Evolutionary conservation across 306 rosid species (phyloP).

Genomic region (Alnus rubra): DNA sequence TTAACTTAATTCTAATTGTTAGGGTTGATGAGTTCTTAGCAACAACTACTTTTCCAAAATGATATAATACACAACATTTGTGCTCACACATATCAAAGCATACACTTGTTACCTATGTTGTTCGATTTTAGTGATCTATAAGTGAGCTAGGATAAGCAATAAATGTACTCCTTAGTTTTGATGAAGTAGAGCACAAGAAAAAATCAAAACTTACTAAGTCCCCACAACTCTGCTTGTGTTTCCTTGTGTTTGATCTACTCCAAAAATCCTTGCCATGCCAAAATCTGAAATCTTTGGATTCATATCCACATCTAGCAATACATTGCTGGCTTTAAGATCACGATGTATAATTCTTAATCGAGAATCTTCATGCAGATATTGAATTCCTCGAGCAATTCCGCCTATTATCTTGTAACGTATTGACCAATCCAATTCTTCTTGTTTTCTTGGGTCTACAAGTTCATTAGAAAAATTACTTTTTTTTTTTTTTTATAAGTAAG

Average conservation of each 20-base stretch:
- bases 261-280: slow-evolving; percentile 33
- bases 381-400: slow-evolving; percentile 32
- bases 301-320: slow-evolving; percentile 33
- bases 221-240: slow-evolving; percentile 19
- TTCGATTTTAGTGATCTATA: not conserved
- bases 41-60: not conserved
- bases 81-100: too few relatives aligned
- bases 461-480: too few relatives aligned
- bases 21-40: not conserved
- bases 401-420: slow-evolving; percentile 31
- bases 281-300: slow-evolving; percentile 42
- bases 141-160: not conserved
- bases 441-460: slow-evolving; percentile 19
- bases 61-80: not conserved
- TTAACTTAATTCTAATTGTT: not conserved
- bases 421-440: slow-evolving; percentile 30
- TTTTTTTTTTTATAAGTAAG: too few relatives aligned
- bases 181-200: not conserved
- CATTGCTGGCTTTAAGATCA: slow-evolving; percentile 38
- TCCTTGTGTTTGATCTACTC: slow-evolving; percentile 29
- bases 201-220: slow-evolving; percentile 12
- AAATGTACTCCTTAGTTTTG: not conserved
- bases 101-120: not conserved
- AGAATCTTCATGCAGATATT: slow-evolving; percentile 43
- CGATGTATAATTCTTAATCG: slow-evolving; percentile 39